Percentiles rank a stretch among this genome's conserved stretches.
phyloP scores from a whole-genome alignment of 345 rosid genomes.

The Gossypium rotundifolium region DNA sequence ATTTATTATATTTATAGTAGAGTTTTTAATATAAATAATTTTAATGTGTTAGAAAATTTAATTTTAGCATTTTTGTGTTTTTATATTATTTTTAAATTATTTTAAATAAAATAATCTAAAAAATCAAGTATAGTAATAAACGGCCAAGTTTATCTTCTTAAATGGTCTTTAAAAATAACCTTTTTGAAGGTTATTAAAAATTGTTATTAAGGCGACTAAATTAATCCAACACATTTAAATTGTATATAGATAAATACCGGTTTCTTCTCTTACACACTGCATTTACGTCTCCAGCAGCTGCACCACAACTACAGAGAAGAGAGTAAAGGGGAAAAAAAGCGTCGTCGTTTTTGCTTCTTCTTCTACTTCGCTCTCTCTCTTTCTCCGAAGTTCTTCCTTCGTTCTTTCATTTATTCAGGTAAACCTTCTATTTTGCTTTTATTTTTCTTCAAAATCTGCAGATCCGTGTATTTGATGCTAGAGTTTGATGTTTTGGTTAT shows the following conservation, averaged over 20 bases:
- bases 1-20: no score
- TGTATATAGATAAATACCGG: background rate
- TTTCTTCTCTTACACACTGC: background rate
- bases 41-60: no score
- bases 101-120: no score
- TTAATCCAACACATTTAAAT: no score
- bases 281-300: background rate
- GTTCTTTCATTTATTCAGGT: background rate
- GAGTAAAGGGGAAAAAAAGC: background rate
- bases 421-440: background rate
- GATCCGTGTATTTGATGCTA: constrained; percentile 11
- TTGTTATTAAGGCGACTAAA: no score
- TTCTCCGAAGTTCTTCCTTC: background rate
- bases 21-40: no score
- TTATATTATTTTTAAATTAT: no score
- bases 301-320: background rate
- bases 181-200: no score
- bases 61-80: no score
- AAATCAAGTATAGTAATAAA: no score
- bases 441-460: background rate
- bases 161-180: no score
- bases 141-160: no score
- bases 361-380: background rate
- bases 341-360: constrained; percentile 6
- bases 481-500: constrained; percentile 1